These are phyloP conservation scores for Mycogone perniciosa DNA, from an alignment of 2,329 filamentous ascomycete genomes.

Conservation along the genomic window DNA sequence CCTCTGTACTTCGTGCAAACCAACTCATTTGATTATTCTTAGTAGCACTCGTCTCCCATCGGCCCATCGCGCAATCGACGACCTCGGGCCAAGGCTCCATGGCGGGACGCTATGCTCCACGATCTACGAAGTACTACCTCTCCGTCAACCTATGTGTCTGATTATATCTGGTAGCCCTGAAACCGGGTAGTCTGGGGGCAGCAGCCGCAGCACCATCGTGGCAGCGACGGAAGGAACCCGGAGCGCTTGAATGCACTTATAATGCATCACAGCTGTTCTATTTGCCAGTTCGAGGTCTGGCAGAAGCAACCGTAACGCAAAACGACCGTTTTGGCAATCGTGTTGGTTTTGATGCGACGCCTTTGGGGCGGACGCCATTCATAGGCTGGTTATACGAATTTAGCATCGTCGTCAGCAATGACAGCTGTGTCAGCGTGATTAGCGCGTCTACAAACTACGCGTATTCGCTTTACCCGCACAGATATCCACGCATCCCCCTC, in stretches of 20 bases:
- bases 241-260: not conserved
- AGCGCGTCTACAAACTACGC: no score
- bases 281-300: no score
- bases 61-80: not conserved
- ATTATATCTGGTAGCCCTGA: slow-evolving; percentile 7
- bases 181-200: slow-evolving; percentile 9
- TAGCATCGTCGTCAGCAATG: not conserved
- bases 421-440: not conserved
- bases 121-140: slow-evolving; percentile 13
- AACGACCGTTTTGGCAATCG: slow-evolving; percentile 10
- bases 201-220: not conserved
- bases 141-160: not conserved
- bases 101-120: slow-evolving; percentile 9
- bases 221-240: not conserved
- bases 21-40: not conserved
- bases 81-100: not conserved
- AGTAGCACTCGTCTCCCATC: slow-evolving; percentile 8
- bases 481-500: no score
- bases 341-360: not conserved
- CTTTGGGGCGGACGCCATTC: no score
- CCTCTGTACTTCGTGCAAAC: slow-evolving; percentile 1
- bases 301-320: slow-evolving; percentile 1
- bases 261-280: not conserved
- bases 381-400: not conserved
- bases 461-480: no score